phyloP scores from a whole-genome alignment of 2,329 filamentous ascomycete genomes.

The Xylaria sp. region DNA sequence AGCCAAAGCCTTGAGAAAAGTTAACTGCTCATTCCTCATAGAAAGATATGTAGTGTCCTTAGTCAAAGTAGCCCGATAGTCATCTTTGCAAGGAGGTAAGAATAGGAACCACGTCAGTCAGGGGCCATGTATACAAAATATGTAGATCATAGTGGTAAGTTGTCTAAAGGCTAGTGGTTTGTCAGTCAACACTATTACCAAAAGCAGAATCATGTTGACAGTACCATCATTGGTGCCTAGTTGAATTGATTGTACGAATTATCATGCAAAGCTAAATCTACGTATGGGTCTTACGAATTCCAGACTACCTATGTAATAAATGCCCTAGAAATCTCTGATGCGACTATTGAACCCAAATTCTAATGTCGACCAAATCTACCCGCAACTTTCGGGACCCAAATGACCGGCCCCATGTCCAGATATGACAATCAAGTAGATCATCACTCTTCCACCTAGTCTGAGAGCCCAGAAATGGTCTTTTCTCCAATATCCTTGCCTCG shows the following conservation, averaged over 20 bases:
- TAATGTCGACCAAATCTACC: background rate
- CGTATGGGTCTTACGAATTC: background rate
- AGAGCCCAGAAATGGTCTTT: constrained; percentile 8
- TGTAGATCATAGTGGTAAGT: background rate
- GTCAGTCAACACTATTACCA: background rate
- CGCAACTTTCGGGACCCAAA: background rate
- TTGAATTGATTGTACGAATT: background rate
- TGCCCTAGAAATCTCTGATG: background rate
- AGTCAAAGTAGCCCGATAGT: too few species aligned
- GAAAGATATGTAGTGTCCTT: too few species aligned
- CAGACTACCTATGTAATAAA: background rate
- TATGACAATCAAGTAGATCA: background rate
- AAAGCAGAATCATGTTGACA: background rate
- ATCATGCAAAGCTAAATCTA: background rate
- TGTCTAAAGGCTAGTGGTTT: background rate
- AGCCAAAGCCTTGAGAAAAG: too few species aligned
- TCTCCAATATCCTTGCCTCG: constrained; percentile 17
- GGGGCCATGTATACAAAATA: background rate
- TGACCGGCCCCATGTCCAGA: background rate
- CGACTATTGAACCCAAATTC: background rate
- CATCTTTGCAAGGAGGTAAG: too few species aligned
- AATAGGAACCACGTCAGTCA: too few species aligned
- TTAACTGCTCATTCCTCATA: too few species aligned
- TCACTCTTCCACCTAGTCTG: background rate
- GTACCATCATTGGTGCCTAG: background rate